These are phyloP conservation scores for Mycena olivaceomarginata DNA, from an alignment of 768 basidiomycete genomes.

Conservation along the genomic window DNA sequence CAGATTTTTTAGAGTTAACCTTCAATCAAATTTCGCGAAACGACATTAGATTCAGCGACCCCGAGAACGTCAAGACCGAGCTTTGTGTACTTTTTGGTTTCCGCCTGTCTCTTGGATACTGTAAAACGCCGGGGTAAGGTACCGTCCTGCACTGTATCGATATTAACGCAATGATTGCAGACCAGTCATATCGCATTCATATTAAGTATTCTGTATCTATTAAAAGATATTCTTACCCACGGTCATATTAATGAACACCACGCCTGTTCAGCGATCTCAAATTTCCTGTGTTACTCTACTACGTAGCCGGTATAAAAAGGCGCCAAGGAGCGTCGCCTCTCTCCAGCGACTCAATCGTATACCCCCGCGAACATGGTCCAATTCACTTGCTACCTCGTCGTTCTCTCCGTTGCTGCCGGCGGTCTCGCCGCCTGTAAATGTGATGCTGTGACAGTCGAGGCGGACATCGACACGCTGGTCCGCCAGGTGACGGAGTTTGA, in stretches of 20 bases:
- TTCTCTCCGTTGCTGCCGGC: constrained; percentile 14
- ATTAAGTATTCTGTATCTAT: not conserved
- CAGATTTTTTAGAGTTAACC: too few relatives aligned
- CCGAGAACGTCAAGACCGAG: too few relatives aligned
- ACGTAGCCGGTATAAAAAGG: constrained; percentile 20
- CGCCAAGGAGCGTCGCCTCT: constrained; percentile 2
- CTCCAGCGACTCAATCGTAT: constrained; percentile 1
- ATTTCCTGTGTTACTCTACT: constrained; percentile 16
- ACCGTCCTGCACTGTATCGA: constrained; percentile 10
- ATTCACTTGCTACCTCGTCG: constrained; percentile 12
- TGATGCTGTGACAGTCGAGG: constrained; percentile 21
- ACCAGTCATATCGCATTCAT: constrained; percentile 8
- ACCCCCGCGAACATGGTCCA: constrained; percentile 24
- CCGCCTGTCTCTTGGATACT: not conserved
- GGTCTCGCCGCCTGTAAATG: constrained; percentile 4
- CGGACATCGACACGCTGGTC: constrained; percentile 16
- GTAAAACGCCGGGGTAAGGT: constrained; percentile 6
- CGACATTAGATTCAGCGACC: too few relatives aligned
- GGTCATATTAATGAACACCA: constrained; percentile 30
- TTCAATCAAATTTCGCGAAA: too few relatives aligned
- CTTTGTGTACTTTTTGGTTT: not conserved
- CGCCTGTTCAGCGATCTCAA: constrained; percentile 27
- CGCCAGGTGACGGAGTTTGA: constrained; percentile 10
- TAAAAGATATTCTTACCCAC: constrained; percentile 14
- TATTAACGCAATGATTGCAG: constrained; percentile 15